Evolutionary conservation across 768 basidiomycete species (phyloP), one percentile per base, ranked within the genome.

Genomic region (Pholiota molesta): DNA sequence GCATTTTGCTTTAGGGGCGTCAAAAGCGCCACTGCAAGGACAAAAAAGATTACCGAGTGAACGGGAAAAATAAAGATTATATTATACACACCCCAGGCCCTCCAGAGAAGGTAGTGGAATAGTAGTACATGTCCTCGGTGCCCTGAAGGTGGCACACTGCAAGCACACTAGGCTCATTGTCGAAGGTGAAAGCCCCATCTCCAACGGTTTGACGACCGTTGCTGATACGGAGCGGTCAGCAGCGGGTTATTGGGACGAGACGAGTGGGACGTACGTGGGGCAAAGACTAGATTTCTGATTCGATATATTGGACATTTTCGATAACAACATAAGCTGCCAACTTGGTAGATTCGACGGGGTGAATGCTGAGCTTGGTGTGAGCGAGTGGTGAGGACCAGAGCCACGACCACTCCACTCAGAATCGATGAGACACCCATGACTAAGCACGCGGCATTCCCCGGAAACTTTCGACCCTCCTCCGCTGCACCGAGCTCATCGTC

Each of bases 151-250:
- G 90, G 85, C 90, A 92, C 68, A 94, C 88, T 65, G 93, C 93
- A 77, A 94, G 85, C 72, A 94, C 89, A 77, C 81, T 91, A 67
- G 90, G 85, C 78, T 86, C 83, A 77, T 78, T 82, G 88, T 89
- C 88, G 86, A 86, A 84, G 79, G 83, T 83, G 79, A 81, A 82
- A 86, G 93, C 93, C 93, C 93, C 93, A 94, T 95, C 93, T 79
- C 92, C 93, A 95, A 94, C 93, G 92, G 89, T 84, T 81, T 87
- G 89, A 91, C 91, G 86, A 79, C 91, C 93, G 92, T 94, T 94
- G 93, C 93, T 95, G 74, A 11, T 40, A 68, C 33, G 37, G 59
- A 33, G 51, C 45, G 56, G 40, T 42, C 16, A 62, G 74, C 53
- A 74, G 69, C n/a, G 62, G 52, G 17, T 11, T 29, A 52, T 39